These are phyloP conservation scores for Bruguiera parviflora DNA, from an alignment of 345 rosid species.

Conservation along the genomic window DNA sequence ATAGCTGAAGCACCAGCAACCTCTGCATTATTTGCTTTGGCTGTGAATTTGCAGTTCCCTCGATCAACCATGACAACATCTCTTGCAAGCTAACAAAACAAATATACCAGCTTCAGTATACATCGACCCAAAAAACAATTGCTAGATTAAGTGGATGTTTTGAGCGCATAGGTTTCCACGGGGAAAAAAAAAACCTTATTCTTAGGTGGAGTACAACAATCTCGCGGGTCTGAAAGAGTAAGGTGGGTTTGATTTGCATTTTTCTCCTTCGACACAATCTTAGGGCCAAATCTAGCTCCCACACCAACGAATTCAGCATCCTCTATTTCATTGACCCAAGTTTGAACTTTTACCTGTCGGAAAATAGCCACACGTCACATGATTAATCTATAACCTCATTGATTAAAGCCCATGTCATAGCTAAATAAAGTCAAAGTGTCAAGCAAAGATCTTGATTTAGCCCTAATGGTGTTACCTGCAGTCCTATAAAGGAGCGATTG, in stretches of 20 bases:
- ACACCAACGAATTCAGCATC: slow-evolving; percentile 89
- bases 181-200: slow-evolving; percentile 50
- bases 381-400: not conserved
- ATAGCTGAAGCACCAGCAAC: slow-evolving; percentile 91
- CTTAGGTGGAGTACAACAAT: slow-evolving; percentile 66
- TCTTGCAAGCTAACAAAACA: slow-evolving; percentile 54
- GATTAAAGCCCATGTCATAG: slow-evolving; percentile 8
- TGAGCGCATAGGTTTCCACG: not conserved
- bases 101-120: slow-evolving; percentile 12
- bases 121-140: slow-evolving; percentile 1
- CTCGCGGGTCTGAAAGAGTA: slow-evolving; percentile 75
- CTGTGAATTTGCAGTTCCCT: slow-evolving; percentile 83
- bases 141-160: not conserved
- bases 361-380: not conserved
- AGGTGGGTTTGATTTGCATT: slow-evolving; percentile 73
- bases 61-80: slow-evolving; percentile 89
- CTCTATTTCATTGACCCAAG: slow-evolving; percentile 80
- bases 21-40: slow-evolving; percentile 84
- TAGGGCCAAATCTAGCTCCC: slow-evolving; percentile 87
- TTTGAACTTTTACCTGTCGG: slow-evolving; percentile 90
- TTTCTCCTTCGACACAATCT: slow-evolving; percentile 90
- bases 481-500: too few species aligned
- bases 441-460: not conserved
- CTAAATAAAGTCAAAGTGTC: slow-evolving; percentile 2
- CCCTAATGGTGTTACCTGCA: too few species aligned